Base-by-base conservation (phyloP, 1,284 basidiomycete species). In the Cryptococcus sp. region DNA sequence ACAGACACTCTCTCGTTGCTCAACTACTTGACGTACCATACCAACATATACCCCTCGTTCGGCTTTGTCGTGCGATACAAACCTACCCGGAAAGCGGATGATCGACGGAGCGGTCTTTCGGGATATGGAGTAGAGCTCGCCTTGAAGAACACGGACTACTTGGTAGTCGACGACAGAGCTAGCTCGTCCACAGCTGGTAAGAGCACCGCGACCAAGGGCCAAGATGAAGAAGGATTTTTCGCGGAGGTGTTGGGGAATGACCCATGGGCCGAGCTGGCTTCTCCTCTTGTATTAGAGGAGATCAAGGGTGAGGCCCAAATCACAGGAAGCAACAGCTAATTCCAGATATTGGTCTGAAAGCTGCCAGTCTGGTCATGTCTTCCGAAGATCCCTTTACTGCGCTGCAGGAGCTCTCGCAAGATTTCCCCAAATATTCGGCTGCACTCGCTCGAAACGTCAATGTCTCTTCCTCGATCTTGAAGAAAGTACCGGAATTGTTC, bases 81-180 rank as follows among this genome's bases (percentile, higher is more conserved):
- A 12, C 80, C 83, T 2, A 40, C 52, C 25, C 11, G 33, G 55
- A 53, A 3, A 1, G 9, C 36, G 12, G 10, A n/a, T 19, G 28
- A 38, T 28, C 33, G 50, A 16, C 12, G 53, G 24, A 69, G 68
- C 11, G 79, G 80, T 53, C 74, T 97, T 4, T 82, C 86, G 6
- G 93, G 94, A 5, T 98, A 90, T 61, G 93, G 93, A 3, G 91
- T 93, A 6, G 79, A 86, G 24, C 77, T 98, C 48, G 90, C 95
- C 60, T 74, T 98, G 59, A 98, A 98, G 77, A 97, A 94, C 74
- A 97, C 84, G 75, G 94, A 98, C 68, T 98, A 98, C 66, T 80
- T 97, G 14, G 91, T 87, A 2, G 77, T 97, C 3, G 92, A 97
- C 65, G 92, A 97, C 67, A 76, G 92, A 53, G 59, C 45, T 2